Evolutionary conservation across 306 rosid genomes (phyloP).

Genomic region (Elaeagnus macrophylla): DNA sequence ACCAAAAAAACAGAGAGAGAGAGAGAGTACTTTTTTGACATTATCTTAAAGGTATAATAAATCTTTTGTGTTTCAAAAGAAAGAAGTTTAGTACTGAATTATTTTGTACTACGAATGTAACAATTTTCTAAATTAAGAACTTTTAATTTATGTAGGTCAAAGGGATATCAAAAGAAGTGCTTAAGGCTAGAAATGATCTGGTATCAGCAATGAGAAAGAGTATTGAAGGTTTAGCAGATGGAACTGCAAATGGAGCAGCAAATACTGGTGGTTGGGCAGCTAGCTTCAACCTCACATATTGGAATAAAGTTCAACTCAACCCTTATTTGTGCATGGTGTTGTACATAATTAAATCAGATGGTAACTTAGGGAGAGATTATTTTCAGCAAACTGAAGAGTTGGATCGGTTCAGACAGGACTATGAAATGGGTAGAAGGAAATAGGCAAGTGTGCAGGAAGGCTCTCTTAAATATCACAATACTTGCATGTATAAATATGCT

Average conservation of each 20-base stretch:
- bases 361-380: conserved; percentile 21
- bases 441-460: conserved; percentile 21
- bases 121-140: background rate
- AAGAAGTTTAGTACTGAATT: too few species aligned
- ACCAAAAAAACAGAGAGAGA: too few species aligned
- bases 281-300: conserved; percentile 18
- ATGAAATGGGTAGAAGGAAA: conserved; percentile 30
- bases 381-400: conserved; percentile 28
- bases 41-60: too few species aligned
- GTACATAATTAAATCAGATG: conserved; percentile 11
- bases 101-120: background rate
- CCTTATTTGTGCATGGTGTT: too few species aligned
- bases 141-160: conserved; percentile 13
- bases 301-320: conserved; percentile 21
- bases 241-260: conserved; percentile 15
- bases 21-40: too few species aligned
- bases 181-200: conserved; percentile 24
- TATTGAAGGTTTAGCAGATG: conserved; percentile 31
- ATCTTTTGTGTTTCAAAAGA: too few species aligned
- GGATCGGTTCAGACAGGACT: conserved; percentile 26
- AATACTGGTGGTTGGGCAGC: conserved; percentile 18
- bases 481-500: background rate
- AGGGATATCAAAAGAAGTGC: conserved; percentile 26
- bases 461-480: background rate
- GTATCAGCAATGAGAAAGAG: conserved; percentile 22